Base-by-base conservation (phyloP, 257 asterid genomes). In the Ocimum tenuiflorum region DNA sequence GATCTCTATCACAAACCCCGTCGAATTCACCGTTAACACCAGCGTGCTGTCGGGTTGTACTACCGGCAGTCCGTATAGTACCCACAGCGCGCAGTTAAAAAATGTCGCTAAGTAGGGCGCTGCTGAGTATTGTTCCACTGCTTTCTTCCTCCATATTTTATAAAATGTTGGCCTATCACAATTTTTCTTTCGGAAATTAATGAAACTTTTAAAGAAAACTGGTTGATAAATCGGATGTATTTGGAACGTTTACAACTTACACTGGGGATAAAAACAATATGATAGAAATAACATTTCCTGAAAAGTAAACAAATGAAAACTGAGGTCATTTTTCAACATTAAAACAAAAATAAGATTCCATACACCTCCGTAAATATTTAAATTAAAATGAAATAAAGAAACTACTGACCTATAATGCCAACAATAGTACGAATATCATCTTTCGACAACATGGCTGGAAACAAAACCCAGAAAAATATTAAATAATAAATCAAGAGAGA, bases 81-180 rank as follows among this genome's bases (percentile, higher is more conserved):
- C 75, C 98, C 98, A 91, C 0, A 91, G 80, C 9, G 78, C 88
- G 55, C 98, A 91, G 78, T 91, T 91, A 1, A 83, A 11, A 1
- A 91, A 84, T 6, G 98, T 88, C 9, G 95, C 94, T 0, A 91
- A 67, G 74, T 91, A 91, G 0, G 98, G 98, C 8, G 80, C n/a
- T 5, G 94, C 74, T 0, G 95, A 91, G 85, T 82, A 91, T 17
- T 88, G 89, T 58, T 85, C 95, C 74, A 91, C 98, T 0, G 91
- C 74, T 63, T 53, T 80, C 45, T 73, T 85, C 88, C 82, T 91
- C 79, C 88, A 78, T 78, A 91, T 88, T 3, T 57, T 67, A 11
- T 67, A 31, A 49, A 91, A 88, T 8, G 98, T 86, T 58, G 91
- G 85, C 91, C 98, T 57, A 59, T 43, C 1, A n/a, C 0, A 31